Evolutionary conservation across 2,329 filamentous ascomycete species (phyloP), one percentile per base, ranked within the genome.

Genomic region (Aaosphaeria arxii): DNA sequence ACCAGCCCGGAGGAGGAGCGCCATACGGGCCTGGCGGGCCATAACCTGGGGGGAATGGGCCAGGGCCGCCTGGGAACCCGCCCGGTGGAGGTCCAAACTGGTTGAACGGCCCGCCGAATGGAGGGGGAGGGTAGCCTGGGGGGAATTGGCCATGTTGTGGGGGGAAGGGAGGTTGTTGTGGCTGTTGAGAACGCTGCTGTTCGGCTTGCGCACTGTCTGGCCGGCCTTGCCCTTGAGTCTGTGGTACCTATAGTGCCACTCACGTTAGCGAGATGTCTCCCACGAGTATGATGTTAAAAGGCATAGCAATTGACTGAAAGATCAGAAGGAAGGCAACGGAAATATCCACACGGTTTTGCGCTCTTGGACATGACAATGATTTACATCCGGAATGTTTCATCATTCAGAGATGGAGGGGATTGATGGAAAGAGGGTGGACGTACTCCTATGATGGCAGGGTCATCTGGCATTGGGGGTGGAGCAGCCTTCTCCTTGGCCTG

Each of bases 241-340:
- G 47, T 35, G 17, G 40, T 54, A 56, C 52, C 57, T 51, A 50
- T 46, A 36, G 49, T 52, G 67, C 50, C 69, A 24, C n/a, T 36
- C 33, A n/a, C 2, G 33, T 36, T 36, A 36, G 33, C 33, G n/a
- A 36, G 33, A 36, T 36, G 33, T 36, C 9, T 24, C 17, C 33
- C n/a, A 9, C n/a, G 33, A 36, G 33, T 36, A n/a, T n/a, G n/a
- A 9, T 36, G 33, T 9, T 43, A 29, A 11, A 43, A 24, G 11
- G 30, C 9, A 24, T 43, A 43, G 29, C 6, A 31, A 7, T 11
- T 11, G 41, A 11, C 30, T 43, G 7, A 31, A 40, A 17, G 9
- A 30, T 96, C 91, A 96, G 91, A 96, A 96, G 91, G 91, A 96
- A 96, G 91, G 91, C 91, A 96, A 96, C 91, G 91, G 91, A 96